Percentiles rank a stretch among this genome's conserved stretches.
Evolutionary conservation across 2,329 filamentous ascomycete species (phyloP).

Genomic region (Ceratocystis destructans): DNA sequence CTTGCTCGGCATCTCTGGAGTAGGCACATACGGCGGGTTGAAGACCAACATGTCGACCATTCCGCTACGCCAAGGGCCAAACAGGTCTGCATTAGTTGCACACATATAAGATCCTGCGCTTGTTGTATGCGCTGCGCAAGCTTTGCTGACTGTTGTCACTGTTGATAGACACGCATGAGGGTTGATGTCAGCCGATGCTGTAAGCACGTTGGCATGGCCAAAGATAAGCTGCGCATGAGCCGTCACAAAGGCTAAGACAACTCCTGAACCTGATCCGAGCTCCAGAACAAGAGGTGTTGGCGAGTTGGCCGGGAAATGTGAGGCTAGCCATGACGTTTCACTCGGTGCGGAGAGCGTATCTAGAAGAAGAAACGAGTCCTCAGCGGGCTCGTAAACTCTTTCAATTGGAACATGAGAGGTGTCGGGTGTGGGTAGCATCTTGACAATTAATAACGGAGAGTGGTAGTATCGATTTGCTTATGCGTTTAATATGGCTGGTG

Average conservation of each 20-base stretch:
- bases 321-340: slow-evolving; percentile 55
- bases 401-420: slow-evolving; percentile 84
- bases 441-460: slow-evolving; percentile 11
- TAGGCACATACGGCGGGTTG: slow-evolving; percentile 95
- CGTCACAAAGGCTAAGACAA: slow-evolving; percentile 78
- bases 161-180: slow-evolving; percentile 69
- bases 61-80: slow-evolving; percentile 36
- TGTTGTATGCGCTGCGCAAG: slow-evolving; percentile 17
- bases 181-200: slow-evolving; percentile 74
- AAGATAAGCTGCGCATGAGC: slow-evolving; percentile 63
- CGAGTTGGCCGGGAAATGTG: slow-evolving; percentile 38
- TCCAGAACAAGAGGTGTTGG: slow-evolving; percentile 59
- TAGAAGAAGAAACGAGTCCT: slow-evolving; percentile 88
- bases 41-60: slow-evolving; percentile 77
- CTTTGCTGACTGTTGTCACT: slow-evolving; percentile 44
- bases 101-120: slow-evolving; percentile 41
- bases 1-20: slow-evolving; percentile 52
- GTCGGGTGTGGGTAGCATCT: slow-evolving; percentile 84
- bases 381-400: slow-evolving; percentile 84
- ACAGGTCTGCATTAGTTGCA: slow-evolving; percentile 57
- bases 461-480: neutral
- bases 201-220: slow-evolving; percentile 53
- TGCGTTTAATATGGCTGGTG: no score
- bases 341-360: slow-evolving; percentile 67
- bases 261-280: slow-evolving; percentile 79